phyloP scores from a whole-genome alignment of 2,329 filamentous ascomycete genomes.

The Colletotrichum ledebouriae region DNA sequence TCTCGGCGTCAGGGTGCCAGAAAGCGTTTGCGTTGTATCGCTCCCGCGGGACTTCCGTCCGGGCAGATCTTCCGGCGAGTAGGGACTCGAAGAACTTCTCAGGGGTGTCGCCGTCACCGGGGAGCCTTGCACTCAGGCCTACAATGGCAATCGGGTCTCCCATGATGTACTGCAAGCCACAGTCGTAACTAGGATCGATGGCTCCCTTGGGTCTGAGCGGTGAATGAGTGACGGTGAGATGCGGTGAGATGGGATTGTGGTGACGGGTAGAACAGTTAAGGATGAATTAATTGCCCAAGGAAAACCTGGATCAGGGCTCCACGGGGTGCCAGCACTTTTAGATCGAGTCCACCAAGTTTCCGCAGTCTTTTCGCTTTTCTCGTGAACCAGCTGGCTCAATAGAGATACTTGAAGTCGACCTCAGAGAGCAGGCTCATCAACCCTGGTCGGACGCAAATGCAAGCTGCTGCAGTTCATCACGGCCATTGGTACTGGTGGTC shows the following conservation, averaged over 20 bases:
- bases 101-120: conserved; percentile 56
- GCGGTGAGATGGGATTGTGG: conserved; percentile 22
- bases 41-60: conserved; percentile 47
- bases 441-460: conserved; percentile 11
- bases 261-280: not conserved
- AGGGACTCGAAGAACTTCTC: conserved; percentile 61
- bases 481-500: not conserved
- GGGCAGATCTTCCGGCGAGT: conserved; percentile 47
- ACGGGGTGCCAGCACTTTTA: conserved; percentile 19
- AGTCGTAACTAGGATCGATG: not conserved
- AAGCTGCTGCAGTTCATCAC: conserved; percentile 10
- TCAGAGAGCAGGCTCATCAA: conserved; percentile 4
- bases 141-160: conserved; percentile 60
- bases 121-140: conserved; percentile 61
- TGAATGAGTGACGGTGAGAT: conserved; percentile 19
- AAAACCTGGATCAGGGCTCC: conserved; percentile 33
- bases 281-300: conserved; percentile 19
- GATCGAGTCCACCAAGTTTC: conserved; percentile 15
- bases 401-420: conserved; percentile 4
- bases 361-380: not conserved
- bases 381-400: conserved; percentile 2
- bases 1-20: conserved; percentile 48
- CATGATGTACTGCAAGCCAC: conserved; percentile 29
- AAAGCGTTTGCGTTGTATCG: conserved; percentile 50
- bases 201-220: conserved; percentile 30